Conservation (phyloP, 805 yeast species). For the Lachancea dasiensis region DNA sequence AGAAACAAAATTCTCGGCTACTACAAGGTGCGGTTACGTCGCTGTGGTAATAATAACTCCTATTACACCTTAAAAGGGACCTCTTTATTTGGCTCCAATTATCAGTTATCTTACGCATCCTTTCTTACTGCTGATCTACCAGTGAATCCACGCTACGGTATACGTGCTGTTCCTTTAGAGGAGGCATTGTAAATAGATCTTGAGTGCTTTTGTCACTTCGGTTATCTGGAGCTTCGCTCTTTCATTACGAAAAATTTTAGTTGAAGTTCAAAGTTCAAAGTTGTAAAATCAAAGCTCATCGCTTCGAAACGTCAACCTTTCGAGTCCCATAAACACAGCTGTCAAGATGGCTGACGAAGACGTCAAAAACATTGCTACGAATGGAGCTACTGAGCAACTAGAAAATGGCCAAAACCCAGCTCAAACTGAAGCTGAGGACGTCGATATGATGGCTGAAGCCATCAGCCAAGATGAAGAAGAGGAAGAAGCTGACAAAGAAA, state of each 20-base stretch:
- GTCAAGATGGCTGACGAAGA: conserved; percentile 4
- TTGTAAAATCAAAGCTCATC: too few relatives aligned
- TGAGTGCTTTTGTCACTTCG: neutral
- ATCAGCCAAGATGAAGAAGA: conserved; percentile 11
- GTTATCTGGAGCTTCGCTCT: neutral
- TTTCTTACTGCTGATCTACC: too few relatives aligned
- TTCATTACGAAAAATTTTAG: conserved; percentile 1
- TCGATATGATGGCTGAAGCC: conserved; percentile 15
- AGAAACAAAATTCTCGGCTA: too few relatives aligned
- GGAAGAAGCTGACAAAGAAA: conserved; percentile 44
- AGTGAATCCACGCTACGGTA: too few relatives aligned
- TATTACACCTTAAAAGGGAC: too few relatives aligned
- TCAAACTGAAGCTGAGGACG: conserved; percentile 8
- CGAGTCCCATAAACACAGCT: neutral
- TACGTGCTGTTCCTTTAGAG: neutral
- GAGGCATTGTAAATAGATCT: neutral
- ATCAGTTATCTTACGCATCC: too few relatives aligned
- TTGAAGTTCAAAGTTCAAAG: neutral
- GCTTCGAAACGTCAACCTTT: neutral
- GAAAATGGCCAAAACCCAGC: neutral
- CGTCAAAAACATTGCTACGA: neutral
- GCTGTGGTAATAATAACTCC: too few relatives aligned
- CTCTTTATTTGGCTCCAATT: too few relatives aligned
- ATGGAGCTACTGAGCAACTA: neutral
- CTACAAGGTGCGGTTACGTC: too few relatives aligned